Conservation (phyloP, 2,329 filamentous ascomycete species). For the Waltergamsia citrina region DNA sequence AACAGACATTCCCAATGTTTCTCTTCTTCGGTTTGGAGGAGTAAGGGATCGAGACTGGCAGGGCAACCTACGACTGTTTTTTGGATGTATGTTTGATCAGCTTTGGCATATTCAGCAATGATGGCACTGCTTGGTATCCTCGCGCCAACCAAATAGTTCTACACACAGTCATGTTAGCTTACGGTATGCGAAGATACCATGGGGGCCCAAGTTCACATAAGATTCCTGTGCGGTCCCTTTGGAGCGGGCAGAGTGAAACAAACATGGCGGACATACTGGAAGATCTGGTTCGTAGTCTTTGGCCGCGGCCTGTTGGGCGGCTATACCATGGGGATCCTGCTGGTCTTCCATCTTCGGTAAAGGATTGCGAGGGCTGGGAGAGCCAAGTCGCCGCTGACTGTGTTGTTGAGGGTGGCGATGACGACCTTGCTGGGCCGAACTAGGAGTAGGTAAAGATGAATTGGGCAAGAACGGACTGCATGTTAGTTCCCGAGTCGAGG, state of each 20-base stretch:
- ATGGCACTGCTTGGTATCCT: slow-evolving; percentile 70
- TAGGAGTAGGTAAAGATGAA: not conserved
- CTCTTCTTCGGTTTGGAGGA: not conserved
- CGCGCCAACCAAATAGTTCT: slow-evolving; percentile 52
- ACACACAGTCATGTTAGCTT: not conserved
- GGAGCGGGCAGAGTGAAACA: not conserved
- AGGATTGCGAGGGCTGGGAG: slow-evolving; percentile 5
- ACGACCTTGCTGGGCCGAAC: not conserved
- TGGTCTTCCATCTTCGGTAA: slow-evolving; percentile 21
- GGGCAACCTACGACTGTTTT: slow-evolving; percentile 68
- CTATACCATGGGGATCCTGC: slow-evolving; percentile 30
- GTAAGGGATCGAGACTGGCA: not conserved
- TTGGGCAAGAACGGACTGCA: not conserved
- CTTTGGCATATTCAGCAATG: slow-evolving; percentile 77
- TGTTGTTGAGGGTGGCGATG: slow-evolving; percentile 1
- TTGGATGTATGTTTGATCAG: slow-evolving; percentile 72
- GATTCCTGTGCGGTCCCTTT: not conserved
- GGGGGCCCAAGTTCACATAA: not conserved
- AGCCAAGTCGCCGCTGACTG: not conserved
- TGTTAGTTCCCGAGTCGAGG: not conserved
- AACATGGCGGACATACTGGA: slow-evolving; percentile 30
- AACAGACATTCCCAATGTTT: not conserved
- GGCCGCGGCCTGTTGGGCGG: slow-evolving; percentile 51
- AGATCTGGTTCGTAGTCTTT: slow-evolving; percentile 48
- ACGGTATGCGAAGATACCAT: not conserved